phyloP scores from a whole-genome alignment of 2,329 filamentous ascomycete species.

The Pseudogymnoascus sp. region DNA sequence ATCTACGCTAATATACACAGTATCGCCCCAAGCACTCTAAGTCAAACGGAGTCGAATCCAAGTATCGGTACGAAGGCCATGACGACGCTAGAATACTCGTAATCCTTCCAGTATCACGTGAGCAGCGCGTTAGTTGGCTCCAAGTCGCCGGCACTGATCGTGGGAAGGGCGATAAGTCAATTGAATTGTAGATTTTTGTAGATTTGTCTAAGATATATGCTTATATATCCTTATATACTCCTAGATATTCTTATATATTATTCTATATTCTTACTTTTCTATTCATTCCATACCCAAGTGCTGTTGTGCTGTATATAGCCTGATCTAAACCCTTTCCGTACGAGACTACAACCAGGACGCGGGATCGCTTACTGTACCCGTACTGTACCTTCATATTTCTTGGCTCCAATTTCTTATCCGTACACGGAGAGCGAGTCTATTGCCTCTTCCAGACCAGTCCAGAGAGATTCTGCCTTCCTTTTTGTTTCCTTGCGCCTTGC shows the following conservation, averaged over 20 bases:
- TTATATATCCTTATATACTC: neutral
- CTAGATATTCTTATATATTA: neutral
- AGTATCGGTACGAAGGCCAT: neutral
- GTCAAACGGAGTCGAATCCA: neutral
- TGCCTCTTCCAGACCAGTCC: neutral
- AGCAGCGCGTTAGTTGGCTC: neutral
- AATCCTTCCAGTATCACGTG: neutral
- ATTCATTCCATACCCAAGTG: neutral
- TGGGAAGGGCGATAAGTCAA: neutral
- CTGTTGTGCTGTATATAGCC: neutral
- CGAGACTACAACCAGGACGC: neutral
- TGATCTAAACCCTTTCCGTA: neutral
- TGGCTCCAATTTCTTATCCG: slow-evolving; percentile 4
- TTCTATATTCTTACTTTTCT: neutral
- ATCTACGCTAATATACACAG: neutral
- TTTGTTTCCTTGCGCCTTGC: neutral
- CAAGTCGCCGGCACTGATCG: neutral
- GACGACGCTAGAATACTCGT: neutral
- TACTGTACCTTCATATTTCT: neutral
- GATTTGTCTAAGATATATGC: neutral
- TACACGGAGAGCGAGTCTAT: neutral
- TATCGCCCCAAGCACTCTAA: neutral
- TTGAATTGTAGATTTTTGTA: neutral
- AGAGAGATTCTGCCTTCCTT: neutral
- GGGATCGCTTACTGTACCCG: neutral